Percentiles rank a stretch among this genome's conserved stretches.
Evolutionary conservation across 1,139 yeast genomes (phyloP).

Genomic region (Kodamaea ohmeri): DNA sequence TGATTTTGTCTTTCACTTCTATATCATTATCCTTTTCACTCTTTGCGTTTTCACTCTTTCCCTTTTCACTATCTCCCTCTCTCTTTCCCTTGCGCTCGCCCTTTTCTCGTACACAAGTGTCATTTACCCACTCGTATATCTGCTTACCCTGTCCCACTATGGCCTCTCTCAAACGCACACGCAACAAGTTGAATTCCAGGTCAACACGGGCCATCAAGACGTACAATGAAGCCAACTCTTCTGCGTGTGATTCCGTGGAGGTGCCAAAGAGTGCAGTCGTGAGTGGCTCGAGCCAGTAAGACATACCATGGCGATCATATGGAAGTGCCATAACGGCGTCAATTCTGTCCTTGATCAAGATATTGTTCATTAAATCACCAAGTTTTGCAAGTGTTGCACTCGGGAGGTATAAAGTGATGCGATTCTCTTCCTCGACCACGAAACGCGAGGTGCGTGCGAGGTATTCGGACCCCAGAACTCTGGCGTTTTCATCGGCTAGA

Average conservation of each 20-base stretch:
- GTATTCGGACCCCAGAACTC: conserved; percentile 50
- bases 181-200: conserved; percentile 48
- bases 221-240: conserved; percentile 46
- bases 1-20: background rate
- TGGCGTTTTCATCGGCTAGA: conserved; percentile 43
- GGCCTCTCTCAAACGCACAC: conserved; percentile 46
- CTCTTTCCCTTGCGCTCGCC: conserved; percentile 9
- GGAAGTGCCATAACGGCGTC: conserved; percentile 45
- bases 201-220: conserved; percentile 56
- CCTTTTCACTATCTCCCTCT: background rate
- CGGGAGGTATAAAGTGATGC: conserved; percentile 57
- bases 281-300: conserved; percentile 48
- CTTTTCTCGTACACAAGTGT: conserved; percentile 11
- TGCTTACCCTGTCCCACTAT: conserved; percentile 42
- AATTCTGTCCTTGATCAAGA: conserved; percentile 60
- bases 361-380: conserved; percentile 54
- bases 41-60: conserved; percentile 4
- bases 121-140: conserved; percentile 31
- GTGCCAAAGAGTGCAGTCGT: conserved; percentile 22
- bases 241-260: conserved; percentile 13
- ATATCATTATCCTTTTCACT: background rate
- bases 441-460: conserved; percentile 51
- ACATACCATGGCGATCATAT: conserved; percentile 53
- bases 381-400: conserved; percentile 53
- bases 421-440: conserved; percentile 56